Base-by-base conservation (phyloP, 1,139 yeast genomes). In the Candida sojae region DNA sequence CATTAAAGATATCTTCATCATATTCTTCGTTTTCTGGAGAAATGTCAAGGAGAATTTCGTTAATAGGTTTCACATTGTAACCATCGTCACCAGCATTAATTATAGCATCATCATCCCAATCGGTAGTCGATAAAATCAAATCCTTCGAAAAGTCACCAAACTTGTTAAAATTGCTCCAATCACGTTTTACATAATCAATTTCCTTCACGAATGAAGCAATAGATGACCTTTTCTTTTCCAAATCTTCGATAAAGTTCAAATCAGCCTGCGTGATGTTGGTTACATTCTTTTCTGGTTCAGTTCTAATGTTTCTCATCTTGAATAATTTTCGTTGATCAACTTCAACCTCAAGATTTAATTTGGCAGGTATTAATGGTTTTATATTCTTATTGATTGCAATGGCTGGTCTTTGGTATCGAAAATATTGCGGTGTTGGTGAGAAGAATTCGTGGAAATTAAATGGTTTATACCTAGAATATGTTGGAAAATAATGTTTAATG, bases 1-100 rank as follows among this genome's bases (percentile, higher is more conserved):
- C 98, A 45, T 88, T 85, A 50, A 91, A 79, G n/a, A 93, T 79
- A 53, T 82, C 80, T 37, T 88, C 93, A 57, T 89, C 96, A 39
- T 85, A 87, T 58, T 87, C 89, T 29, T 77, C 78, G 62, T 75
- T 74, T 28, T 62, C 66, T 34, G 63, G 70, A n/a, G 57, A 35
- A 28, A 34, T 36, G 5, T 43, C 46, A 36, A 43, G 46, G 4
- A 39, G 31, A n/a, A 39, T 29, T 10, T 52, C 58, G 17, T 66
- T 65, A 26, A 48, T 2, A 53, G 51, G 38, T 42, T 48, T 39
- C 23, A 42, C 41, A 34, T 44, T 26, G 34, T 48, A 32, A 9
- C 50, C 47, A 49, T 47, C 51, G 3, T 64, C 71, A 0, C 73
- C 76, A 3, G 80, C 82, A 46, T 83, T 81, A 23, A 87, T 71